These are phyloP conservation scores for Naganishia cerealis DNA, from an alignment of 1,284 basidiomycete species.

Conservation along the genomic window DNA sequence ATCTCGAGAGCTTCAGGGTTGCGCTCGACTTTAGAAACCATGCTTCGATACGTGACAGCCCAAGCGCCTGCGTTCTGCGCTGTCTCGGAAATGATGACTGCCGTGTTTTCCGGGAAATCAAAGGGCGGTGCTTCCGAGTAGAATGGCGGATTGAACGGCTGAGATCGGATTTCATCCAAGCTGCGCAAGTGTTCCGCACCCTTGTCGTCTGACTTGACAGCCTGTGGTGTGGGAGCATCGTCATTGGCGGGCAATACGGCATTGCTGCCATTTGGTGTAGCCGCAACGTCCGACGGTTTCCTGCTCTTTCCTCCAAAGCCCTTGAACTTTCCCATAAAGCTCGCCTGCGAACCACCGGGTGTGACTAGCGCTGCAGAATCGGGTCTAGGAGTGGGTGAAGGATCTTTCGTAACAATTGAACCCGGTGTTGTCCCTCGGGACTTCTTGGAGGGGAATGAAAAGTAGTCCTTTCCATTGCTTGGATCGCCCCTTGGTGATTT, in stretches of 20 bases:
- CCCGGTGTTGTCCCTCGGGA: slow-evolving; percentile 22
- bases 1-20: slow-evolving; percentile 74
- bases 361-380: slow-evolving; percentile 46
- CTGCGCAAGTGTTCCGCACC: slow-evolving; percentile 55
- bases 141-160: slow-evolving; percentile 56
- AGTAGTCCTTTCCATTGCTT: slow-evolving; percentile 46
- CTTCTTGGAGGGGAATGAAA: slow-evolving; percentile 39
- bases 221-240: slow-evolving; percentile 36
- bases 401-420: slow-evolving; percentile 10
- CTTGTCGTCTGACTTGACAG: slow-evolving; percentile 44
- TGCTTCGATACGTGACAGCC: slow-evolving; percentile 74
- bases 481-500: slow-evolving; percentile 29
- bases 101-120: slow-evolving; percentile 64
- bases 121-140: slow-evolving; percentile 68
- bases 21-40: slow-evolving; percentile 63
- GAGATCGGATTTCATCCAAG: slow-evolving; percentile 66
- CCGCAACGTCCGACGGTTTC: slow-evolving; percentile 55
- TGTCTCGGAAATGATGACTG: slow-evolving; percentile 80
- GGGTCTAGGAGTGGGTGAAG: slow-evolving; percentile 26
- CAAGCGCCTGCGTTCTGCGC: slow-evolving; percentile 69
- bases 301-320: slow-evolving; percentile 66
- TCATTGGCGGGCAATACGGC: slow-evolving; percentile 36
- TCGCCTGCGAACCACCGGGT: slow-evolving; percentile 58
- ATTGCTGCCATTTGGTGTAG: slow-evolving; percentile 26
- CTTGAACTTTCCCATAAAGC: slow-evolving; percentile 74